Evolutionary conservation across 345 rosid species (phyloP).

Genomic region (Salix suchowensis): DNA sequence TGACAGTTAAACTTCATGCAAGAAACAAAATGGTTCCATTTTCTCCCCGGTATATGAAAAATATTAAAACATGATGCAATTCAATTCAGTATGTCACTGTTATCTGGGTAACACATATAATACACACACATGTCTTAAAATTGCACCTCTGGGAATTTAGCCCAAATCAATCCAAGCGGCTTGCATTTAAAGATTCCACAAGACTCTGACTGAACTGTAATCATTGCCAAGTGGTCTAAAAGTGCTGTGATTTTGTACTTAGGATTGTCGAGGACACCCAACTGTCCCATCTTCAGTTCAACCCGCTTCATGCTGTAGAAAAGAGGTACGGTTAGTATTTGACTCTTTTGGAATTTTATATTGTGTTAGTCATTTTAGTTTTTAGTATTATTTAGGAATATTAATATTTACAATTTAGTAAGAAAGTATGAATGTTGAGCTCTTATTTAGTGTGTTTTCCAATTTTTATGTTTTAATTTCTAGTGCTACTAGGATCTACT

Average conservation of each 20-base stretch:
- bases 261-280: constrained; percentile 81
- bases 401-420: neutral
- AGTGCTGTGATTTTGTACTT: constrained; percentile 93
- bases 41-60: too few species aligned
- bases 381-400: neutral
- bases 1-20: too few species aligned
- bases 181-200: constrained; percentile 90
- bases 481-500: neutral
- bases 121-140: neutral
- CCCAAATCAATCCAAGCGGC: constrained; percentile 94
- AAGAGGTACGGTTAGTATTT: neutral
- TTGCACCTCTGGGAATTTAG: constrained; percentile 70
- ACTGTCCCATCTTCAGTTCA: constrained; percentile 94
- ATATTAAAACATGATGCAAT: neutral
- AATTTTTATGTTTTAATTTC: neutral
- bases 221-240: constrained; percentile 89
- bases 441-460: neutral
- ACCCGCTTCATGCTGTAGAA: constrained; percentile 92
- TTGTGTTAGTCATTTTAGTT: neutral
- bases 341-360: neutral
- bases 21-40: too few species aligned
- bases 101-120: neutral
- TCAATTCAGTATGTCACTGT: neutral
- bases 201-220: constrained; percentile 85
- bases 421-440: neutral